Conservation (phyloP, 2,329 filamentous ascomycete genomes). For the Scortechinia acanthostroma region DNA sequence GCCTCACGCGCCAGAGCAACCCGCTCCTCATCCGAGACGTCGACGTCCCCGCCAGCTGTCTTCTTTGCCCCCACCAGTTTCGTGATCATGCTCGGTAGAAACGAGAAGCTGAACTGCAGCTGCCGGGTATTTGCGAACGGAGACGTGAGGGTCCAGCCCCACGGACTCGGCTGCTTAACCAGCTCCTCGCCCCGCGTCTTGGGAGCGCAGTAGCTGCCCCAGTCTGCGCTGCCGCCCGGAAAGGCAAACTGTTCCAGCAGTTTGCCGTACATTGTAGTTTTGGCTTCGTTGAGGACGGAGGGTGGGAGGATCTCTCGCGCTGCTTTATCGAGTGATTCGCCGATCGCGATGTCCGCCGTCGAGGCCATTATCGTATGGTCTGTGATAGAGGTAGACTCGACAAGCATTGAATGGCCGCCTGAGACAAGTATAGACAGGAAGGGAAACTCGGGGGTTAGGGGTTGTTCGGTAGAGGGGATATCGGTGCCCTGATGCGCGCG, state of each 20-base stretch:
- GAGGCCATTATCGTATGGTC: background rate
- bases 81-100: background rate
- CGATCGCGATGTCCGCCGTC: background rate
- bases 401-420: background rate
- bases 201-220: background rate
- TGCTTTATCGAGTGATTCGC: background rate
- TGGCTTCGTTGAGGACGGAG: background rate
- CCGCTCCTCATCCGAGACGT: background rate
- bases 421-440: slow-evolving; percentile 1
- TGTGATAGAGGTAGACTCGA: background rate
- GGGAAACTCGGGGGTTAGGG: background rate
- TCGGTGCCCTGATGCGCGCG: background rate
- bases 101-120: slow-evolving; percentile 1
- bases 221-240: background rate
- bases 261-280: slow-evolving; percentile 1
- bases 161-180: background rate
- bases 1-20: background rate
- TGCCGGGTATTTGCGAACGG: background rate
- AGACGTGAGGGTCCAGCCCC: background rate
- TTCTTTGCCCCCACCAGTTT: background rate
- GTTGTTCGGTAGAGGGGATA: background rate
- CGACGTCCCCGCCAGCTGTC: background rate
- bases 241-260: background rate
- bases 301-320: background rate
- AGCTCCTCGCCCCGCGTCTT: background rate